Conservation (phyloP, 352 stramenopile species). For the Globisporangium takayamanum region DNA sequence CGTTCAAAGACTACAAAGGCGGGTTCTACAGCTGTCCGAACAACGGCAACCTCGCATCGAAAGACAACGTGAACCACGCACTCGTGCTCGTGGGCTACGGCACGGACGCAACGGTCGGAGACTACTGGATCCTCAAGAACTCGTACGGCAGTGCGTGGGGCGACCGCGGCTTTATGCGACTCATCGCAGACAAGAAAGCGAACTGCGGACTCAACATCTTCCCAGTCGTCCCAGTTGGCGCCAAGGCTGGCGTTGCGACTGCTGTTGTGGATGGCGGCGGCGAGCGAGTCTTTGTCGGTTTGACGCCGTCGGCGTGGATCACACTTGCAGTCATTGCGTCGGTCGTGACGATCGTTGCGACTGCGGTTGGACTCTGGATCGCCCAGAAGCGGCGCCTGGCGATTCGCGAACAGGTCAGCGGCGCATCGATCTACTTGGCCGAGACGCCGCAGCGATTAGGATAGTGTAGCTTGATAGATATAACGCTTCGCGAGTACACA, state of each 20-base stretch:
- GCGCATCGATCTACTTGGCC: constrained; percentile 25
- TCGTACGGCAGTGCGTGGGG: constrained; percentile 72
- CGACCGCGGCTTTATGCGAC: constrained; percentile 53
- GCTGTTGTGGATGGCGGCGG: constrained; percentile 55
- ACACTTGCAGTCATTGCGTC: constrained; percentile 38
- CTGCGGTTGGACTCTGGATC: constrained; percentile 40
- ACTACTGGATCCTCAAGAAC: constrained; percentile 85
- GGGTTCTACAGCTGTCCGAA: constrained; percentile 72
- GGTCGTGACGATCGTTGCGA: constrained; percentile 45
- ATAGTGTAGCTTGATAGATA: background rate
- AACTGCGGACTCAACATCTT: constrained; percentile 82
- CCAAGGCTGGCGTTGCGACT: constrained; percentile 29
- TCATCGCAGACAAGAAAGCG: constrained; percentile 57
- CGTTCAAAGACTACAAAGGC: constrained; percentile 64
- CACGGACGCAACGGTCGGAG: constrained; percentile 38
- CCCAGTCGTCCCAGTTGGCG: constrained; percentile 59
- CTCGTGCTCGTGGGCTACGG: constrained; percentile 73
- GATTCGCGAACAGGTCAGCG: constrained; percentile 46
- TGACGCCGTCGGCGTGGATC: constrained; percentile 54
- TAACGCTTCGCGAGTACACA: too few species aligned
- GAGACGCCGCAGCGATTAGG: constrained; percentile 14
- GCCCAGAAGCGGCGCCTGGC: constrained; percentile 31
- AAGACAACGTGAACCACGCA: constrained; percentile 70
- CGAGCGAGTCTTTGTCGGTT: constrained; percentile 49
- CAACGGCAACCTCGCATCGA: constrained; percentile 46